A percentile compares a stretch with the other conserved stretches of the same genome.
Conservation (phyloP, 331 rosid species). For the Cydonia oblonga region DNA sequence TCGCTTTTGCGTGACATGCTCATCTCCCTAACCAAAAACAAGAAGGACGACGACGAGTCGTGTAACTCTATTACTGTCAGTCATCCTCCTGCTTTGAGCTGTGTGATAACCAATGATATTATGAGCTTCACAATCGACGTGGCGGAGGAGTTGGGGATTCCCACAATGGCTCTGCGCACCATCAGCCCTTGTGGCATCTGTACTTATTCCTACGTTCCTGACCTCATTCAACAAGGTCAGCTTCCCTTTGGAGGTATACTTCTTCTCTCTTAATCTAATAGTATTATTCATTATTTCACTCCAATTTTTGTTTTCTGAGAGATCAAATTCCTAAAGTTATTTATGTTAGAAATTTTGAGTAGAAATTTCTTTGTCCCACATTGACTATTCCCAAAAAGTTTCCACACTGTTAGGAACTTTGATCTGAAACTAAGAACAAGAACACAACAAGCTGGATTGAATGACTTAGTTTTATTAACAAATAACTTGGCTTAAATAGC, state of each 20-base stretch:
- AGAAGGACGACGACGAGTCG: neutral
- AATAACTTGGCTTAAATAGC: too few species aligned
- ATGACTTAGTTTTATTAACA: too few species aligned
- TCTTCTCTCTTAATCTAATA: neutral
- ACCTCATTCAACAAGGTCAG: neutral
- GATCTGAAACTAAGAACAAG: too few species aligned
- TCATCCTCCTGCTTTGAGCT: neutral
- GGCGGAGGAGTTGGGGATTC: neutral
- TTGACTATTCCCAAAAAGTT: too few species aligned
- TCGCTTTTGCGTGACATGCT: neutral
- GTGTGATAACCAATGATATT: neutral
- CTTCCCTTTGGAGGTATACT: conserved; percentile 3
- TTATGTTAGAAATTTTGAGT: too few species aligned
- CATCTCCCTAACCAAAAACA: neutral
- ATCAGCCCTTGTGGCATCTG: neutral
- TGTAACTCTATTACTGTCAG: too few species aligned
- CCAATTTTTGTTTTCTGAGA: too few species aligned
- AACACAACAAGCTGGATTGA: too few species aligned
- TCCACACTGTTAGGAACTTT: too few species aligned
- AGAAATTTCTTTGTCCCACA: too few species aligned
- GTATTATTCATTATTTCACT: too few species aligned
- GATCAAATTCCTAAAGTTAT: too few species aligned
- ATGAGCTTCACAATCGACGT: neutral
- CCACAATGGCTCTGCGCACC: neutral
- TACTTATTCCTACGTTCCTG: neutral